A percentile compares a stretch with the other conserved stretches of the same genome.
Conservation (phyloP, 1,284 basidiomycete genomes). For the Laetiporus sulphureus region DNA sequence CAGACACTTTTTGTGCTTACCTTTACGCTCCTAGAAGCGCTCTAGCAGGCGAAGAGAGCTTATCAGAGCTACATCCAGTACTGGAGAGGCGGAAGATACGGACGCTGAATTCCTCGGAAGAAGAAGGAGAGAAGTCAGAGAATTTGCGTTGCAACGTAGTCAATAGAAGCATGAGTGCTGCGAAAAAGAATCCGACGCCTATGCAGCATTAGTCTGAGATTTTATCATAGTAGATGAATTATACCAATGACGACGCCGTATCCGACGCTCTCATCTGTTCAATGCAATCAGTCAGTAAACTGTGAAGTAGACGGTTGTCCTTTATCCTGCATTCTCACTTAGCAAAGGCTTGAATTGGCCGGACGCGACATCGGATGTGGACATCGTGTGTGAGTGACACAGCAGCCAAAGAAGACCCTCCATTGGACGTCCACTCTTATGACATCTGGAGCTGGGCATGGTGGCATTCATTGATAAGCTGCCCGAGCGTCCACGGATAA, state of each 20-base stretch:
- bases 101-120: constrained; percentile 52
- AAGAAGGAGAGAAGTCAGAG: constrained; percentile 37
- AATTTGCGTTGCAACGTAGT: constrained; percentile 42
- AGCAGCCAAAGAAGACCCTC: too few relatives aligned
- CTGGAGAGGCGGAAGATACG: too few relatives aligned
- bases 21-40: constrained; percentile 43
- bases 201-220: too few relatives aligned
- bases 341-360: constrained; percentile 24
- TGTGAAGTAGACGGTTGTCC: too few relatives aligned
- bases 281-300: too few relatives aligned
- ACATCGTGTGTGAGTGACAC: too few relatives aligned
- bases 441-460: background rate
- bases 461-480: too few relatives aligned
- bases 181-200: constrained; percentile 48
- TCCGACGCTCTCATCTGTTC: constrained; percentile 41
- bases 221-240: constrained; percentile 6
- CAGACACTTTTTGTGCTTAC: constrained; percentile 15
- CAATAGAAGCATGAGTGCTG: constrained; percentile 37
- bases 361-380: background rate
- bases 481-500: too few relatives aligned
- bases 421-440: too few relatives aligned
- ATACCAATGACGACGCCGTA: constrained; percentile 44
- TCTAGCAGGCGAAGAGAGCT: too few relatives aligned
- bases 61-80: too few relatives aligned
- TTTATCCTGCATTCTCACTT: constrained; percentile 16